Evolutionary conservation across 441 rosid genomes (phyloP), one percentile per base, ranked within the genome.

Genomic region (Daphne laureola): DNA sequence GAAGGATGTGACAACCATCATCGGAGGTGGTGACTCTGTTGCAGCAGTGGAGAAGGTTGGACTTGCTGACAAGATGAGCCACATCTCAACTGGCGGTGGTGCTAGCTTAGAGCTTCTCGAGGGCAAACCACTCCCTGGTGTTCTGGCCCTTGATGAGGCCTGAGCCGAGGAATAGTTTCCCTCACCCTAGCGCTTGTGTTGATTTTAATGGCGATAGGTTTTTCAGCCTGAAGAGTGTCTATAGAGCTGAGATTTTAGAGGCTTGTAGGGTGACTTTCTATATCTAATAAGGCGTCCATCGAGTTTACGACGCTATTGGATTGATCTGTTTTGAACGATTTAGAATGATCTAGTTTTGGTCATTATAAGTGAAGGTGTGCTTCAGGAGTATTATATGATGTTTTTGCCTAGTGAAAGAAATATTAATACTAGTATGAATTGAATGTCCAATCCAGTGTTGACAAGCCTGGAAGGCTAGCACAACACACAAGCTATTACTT

Each of bases 31-130:
- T 12, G 97, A 90, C 76, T 87, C 97, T 14, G 97, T 90, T 44
- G 97, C 94, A 48, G 91, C 96, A 0, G 94, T 90, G 26, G 96
- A 90, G 79, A 87, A 90, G 77, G 91, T 41, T 2, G 96, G 97
- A 21, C 76, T 90, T 59, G 86, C 94, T 27, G 94, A 83, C 49
- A 71, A 77, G 83, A 90, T 90, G 97, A 86, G 97, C 53, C 97
- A 90, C 83, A 84, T 90, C 69, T 87, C 97, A 0, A 90, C 97
- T 0, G 97, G 97, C 27, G 97, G 96, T 8, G 97, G 96, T 51
- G 97, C 97, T 15, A 84, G 96, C 75, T 73, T 90, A 68, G 97
- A 90, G 84, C 90, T 90, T 65, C 85, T 90, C 1, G 97, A 90
- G 63, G 97, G 97, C 8, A 90, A 90, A 63, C 59, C 61, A 44